These are phyloP conservation scores for Malassezia slooffiae DNA, from an alignment of 1,284 basidiomycete species.

Conservation along the genomic window DNA sequence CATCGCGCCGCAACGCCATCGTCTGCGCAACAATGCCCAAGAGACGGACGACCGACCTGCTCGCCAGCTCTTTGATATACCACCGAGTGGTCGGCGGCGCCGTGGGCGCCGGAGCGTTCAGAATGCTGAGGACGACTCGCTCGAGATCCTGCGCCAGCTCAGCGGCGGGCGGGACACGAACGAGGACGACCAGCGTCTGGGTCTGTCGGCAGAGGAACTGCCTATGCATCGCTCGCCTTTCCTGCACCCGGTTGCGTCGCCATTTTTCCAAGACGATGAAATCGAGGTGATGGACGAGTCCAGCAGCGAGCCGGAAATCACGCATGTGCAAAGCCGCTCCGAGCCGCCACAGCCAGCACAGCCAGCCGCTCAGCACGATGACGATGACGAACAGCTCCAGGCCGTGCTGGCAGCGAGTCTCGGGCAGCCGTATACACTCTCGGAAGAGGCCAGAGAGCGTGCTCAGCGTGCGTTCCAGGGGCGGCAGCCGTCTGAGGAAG, in stretches of 20 bases:
- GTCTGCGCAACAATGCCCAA: background rate
- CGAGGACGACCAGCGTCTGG: no score
- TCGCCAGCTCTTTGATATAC: no score
- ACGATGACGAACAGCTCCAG: conserved; percentile 12
- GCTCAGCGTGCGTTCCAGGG: background rate
- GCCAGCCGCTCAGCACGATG: no score
- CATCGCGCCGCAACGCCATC: conserved; percentile 21
- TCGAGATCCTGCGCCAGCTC: no score
- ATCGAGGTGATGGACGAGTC: conserved; percentile 1
- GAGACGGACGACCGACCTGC: no score
- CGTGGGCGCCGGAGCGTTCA: no score
- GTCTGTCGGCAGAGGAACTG: no score
- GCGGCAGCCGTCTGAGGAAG: background rate
- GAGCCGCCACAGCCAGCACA: background rate
- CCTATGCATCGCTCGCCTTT: conserved; percentile 8
- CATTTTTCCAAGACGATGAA: background rate
- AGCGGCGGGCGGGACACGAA: no score
- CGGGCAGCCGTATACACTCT: conserved; percentile 8
- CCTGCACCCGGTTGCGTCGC: background rate
- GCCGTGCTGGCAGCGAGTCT: conserved; percentile 14
- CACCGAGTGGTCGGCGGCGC: no score
- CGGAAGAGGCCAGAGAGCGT: background rate
- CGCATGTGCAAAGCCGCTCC: background rate
- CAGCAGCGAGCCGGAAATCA: background rate
- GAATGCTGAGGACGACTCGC: no score